A percentile compares a stretch with the other conserved stretches of the same genome.
phyloP scores from a whole-genome alignment of 306 rosid genomes.

The Inga oerstediana region DNA sequence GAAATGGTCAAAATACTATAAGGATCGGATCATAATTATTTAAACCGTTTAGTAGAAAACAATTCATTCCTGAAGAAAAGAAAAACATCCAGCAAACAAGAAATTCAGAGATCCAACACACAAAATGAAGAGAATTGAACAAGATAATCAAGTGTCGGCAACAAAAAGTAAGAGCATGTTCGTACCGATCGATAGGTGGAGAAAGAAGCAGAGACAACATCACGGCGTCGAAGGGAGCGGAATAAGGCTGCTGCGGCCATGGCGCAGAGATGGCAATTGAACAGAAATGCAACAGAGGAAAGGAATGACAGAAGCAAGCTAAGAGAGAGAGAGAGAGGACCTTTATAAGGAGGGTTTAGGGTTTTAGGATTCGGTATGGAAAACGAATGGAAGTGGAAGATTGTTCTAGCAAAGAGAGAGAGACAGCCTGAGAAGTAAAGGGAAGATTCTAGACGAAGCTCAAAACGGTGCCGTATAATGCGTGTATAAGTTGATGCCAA shows the following conservation, averaged over 20 bases:
- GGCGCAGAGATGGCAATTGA: neutral
- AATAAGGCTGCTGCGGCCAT: neutral
- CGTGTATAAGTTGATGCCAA: neutral
- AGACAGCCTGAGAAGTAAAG: neutral
- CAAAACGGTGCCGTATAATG: neutral
- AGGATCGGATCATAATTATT: neutral
- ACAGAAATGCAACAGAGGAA: neutral
- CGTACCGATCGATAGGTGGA: neutral
- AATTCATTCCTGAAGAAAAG: neutral
- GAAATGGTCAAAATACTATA: neutral
- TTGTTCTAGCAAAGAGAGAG: neutral
- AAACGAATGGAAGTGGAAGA: neutral
- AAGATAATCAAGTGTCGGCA: neutral
- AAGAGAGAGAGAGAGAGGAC: no score
- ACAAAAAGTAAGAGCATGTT: neutral
- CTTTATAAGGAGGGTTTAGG: neutral
- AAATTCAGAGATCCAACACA: neutral
- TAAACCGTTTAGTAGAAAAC: neutral
- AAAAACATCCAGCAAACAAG: neutral
- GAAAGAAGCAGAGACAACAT: neutral
- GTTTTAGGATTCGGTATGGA: neutral
- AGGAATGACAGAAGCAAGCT: neutral
- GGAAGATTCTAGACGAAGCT: neutral
- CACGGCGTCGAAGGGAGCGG: neutral
- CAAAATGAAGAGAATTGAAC: neutral